Base-by-base conservation (phyloP, 2,329 filamentous ascomycete genomes). In the Aspergillus pseudotamarii region DNA sequence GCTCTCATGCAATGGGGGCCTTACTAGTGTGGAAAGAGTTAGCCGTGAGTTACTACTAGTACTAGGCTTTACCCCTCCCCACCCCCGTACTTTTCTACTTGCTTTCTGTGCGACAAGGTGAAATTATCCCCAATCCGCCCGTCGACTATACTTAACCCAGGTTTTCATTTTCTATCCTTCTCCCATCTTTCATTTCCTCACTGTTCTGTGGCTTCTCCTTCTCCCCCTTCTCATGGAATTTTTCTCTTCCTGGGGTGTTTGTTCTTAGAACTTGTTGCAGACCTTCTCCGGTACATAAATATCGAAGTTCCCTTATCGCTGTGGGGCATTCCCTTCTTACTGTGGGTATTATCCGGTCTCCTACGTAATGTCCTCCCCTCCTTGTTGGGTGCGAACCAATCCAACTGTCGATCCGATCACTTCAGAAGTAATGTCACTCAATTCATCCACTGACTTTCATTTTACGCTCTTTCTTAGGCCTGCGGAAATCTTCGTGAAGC, bases 1-100 rank as follows among this genome's bases (percentile, higher is more conserved):
- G 48, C 48, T 54, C 19, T 36, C 51, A 36, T 14, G 30, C 6
- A 32, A 38, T 9, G 21, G 51, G 50, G n/a, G n/a, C 57, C 57
- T 26, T 26, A 26, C 57, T 59, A 59, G 58, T 43, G 32, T 30
- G 14, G 32, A 53, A 41, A 30, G 43, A 59, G 58, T 59, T 59
- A 28, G 30, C 30, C 57, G 34, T 59, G 57, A 26, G 45, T 28
- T 34, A 53, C 57, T 50, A 46, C 57, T 50, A 46, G 21, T 34
- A 53, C 57, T 50, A 46, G 21, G 26, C 30, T 55, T 66, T 68
- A 69, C 67, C 67, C 67, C 67, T 69, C 67, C 66, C 67, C 67
- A 69, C 67, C 66, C 66, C 64, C 67, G 60, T 66, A 65, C 59
- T 64, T 32, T 23, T 30, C 38, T 21, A 19, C n/a, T 51, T 54